Base-by-base conservation (phyloP, 768 basidiomycete genomes). In the Coprinellus aureogranulatus region DNA sequence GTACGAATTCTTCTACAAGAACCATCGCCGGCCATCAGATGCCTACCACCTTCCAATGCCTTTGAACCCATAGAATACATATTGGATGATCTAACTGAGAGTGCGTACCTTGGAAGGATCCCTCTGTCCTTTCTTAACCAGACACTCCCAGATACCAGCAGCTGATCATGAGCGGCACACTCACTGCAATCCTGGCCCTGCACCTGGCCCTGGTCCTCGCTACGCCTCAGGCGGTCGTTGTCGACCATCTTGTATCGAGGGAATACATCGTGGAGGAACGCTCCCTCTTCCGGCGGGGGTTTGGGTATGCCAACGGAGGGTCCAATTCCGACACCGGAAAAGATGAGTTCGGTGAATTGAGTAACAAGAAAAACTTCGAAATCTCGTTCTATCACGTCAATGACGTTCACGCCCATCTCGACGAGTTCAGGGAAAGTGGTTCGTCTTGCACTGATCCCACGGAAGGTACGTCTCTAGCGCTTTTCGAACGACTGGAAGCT, bases 361-460 rank as follows among this genome's bases (percentile, higher is more conserved):
- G 53, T 46, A 60, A 63, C 31, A 58, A 56, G 25, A 20, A 22
- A 30, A 65, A 65, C 57, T 70, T 66, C 40, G 62, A 65, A 40
- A 55, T 71, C 9, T 66, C 70, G 23, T 69, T 78, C 51, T 71
- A 76, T 54, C 78, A 79, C 59, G 62, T 75, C 51, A 80, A 79
- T 61, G 75, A 77, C 61, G 73, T 79, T 16, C 76, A 77, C 58
- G 75, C 76, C 14, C 77, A 78, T 61, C 63, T 78, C 0, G 76
- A 77, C 62, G 70, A 75, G 58, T 74, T 70, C 59, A 65, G 65
- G 42, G 65, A 68, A 2, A 71, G 70, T 41, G 73, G 75, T 9
- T 68, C 75, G 12, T 67, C 75, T 47, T 76, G 76, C 58, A 67
- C 69, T 10, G 72, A 74, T 59, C 59, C 69, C 4, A 55, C 63